phyloP scores from a whole-genome alignment of 805 yeast genomes.

The Schwanniomyces occidentalis region DNA sequence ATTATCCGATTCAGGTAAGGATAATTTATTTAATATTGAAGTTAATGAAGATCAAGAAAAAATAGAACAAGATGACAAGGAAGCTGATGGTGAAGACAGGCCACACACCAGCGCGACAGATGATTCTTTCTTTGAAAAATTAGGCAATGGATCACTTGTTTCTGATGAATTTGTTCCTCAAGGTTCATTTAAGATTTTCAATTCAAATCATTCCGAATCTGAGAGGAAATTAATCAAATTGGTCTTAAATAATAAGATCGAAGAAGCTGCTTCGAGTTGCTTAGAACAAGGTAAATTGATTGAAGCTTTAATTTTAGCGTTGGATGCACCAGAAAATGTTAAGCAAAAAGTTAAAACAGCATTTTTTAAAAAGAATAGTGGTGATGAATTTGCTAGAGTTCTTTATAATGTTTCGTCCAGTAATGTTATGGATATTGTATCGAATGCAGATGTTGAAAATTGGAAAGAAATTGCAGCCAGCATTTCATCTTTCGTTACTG shows the following conservation, averaged over 20 bases:
- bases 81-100: constrained; percentile 5
- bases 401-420: constrained; percentile 62
- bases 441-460: constrained; percentile 69
- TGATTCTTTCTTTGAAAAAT: constrained; percentile 39
- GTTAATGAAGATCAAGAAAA: constrained; percentile 8
- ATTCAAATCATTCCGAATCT: constrained; percentile 33
- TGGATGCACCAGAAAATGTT: constrained; percentile 59
- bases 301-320: constrained; percentile 83
- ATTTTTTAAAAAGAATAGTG: constrained; percentile 61
- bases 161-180: constrained; percentile 43
- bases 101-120: constrained; percentile 12
- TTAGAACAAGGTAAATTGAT: constrained; percentile 60
- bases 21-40: constrained; percentile 43
- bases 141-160: constrained; percentile 24
- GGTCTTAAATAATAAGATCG: constrained; percentile 61
- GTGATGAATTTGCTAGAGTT: constrained; percentile 66
- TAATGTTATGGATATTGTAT: constrained; percentile 67
- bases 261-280: constrained; percentile 67
- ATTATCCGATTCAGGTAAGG: constrained; percentile 51
- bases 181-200: constrained; percentile 51
- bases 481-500: constrained; percentile 55
- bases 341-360: constrained; percentile 70
- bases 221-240: constrained; percentile 40
- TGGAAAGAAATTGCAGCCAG: constrained; percentile 85
- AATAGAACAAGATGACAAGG: constrained; percentile 8